Percentiles rank a stretch among this genome's conserved stretches.
phyloP scores from a whole-genome alignment of 345 rosid species.

The Eucalyptus brandiana region DNA sequence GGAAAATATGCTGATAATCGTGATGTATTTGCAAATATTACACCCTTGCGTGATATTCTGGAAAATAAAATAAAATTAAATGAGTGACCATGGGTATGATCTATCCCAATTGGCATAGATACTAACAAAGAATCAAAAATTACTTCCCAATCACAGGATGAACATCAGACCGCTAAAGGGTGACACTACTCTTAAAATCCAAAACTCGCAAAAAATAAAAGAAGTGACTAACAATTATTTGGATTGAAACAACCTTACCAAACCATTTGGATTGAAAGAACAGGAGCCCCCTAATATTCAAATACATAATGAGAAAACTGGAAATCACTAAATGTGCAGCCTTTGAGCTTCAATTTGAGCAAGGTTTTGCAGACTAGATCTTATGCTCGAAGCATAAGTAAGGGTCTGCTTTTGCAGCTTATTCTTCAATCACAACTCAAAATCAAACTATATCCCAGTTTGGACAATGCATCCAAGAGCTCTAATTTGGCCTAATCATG shows the following conservation, averaged over 20 bases:
- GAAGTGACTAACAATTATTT: not conserved
- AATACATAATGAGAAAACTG: not conserved
- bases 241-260: no score
- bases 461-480: not conserved
- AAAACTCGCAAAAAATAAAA: not conserved
- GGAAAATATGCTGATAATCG: not conserved
- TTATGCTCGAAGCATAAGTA: not conserved
- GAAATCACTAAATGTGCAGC: not conserved
- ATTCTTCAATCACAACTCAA: not conserved
- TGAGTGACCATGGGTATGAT: not conserved
- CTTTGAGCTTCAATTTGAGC: not conserved
- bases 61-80: not conserved
- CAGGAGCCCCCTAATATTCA: not conserved
- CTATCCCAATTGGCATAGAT: not conserved
- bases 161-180: not conserved
- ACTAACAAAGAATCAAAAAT: not conserved
- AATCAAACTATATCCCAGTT: not conserved
- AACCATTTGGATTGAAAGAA: not conserved
- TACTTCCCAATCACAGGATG: not conserved
- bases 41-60: not conserved
- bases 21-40: not conserved
- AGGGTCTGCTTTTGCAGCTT: not conserved
- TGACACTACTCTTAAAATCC: not conserved
- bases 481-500: not conserved
- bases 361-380: not conserved